Evolutionary conservation across 768 basidiomycete genomes (phyloP).

Genomic region (Tricholoma sp.): DNA sequence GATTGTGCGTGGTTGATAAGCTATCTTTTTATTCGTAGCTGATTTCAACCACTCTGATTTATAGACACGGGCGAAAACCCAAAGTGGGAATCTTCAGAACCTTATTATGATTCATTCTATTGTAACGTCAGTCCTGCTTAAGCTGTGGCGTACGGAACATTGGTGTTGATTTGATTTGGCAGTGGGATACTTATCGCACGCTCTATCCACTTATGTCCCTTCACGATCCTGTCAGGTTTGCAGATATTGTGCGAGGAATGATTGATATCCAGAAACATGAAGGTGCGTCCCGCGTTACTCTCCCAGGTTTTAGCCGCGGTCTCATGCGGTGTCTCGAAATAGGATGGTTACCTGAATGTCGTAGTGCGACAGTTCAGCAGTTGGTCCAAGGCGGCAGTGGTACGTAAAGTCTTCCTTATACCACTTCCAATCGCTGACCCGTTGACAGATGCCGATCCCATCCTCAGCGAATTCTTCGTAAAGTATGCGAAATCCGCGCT

Average conservation of each 20-base stretch:
- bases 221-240: constrained; percentile 55
- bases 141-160: no score
- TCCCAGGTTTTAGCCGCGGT: no score
- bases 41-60: not conserved
- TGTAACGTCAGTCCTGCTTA: constrained; percentile 42
- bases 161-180: not conserved
- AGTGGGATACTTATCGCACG: constrained; percentile 67
- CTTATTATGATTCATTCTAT: constrained; percentile 64
- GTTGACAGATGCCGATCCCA: constrained; percentile 52
- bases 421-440: not conserved
- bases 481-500: constrained; percentile 33
- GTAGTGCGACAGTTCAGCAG: constrained; percentile 31
- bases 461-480: constrained; percentile 59
- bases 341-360: constrained; percentile 59
- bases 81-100: constrained; percentile 56
- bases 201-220: constrained; percentile 59
- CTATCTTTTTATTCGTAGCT: not conserved
- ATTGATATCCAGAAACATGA: constrained; percentile 64
- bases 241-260: constrained; percentile 58
- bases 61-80: constrained; percentile 62
- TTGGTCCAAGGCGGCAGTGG: constrained; percentile 60
- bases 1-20: constrained; percentile 41
- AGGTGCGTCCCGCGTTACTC: constrained; percentile 27
- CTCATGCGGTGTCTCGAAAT: not conserved
- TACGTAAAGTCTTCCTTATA: constrained; percentile 24